Evolutionary conservation across 306 rosid genomes (phyloP).

Genomic region (Prunus mira): DNA sequence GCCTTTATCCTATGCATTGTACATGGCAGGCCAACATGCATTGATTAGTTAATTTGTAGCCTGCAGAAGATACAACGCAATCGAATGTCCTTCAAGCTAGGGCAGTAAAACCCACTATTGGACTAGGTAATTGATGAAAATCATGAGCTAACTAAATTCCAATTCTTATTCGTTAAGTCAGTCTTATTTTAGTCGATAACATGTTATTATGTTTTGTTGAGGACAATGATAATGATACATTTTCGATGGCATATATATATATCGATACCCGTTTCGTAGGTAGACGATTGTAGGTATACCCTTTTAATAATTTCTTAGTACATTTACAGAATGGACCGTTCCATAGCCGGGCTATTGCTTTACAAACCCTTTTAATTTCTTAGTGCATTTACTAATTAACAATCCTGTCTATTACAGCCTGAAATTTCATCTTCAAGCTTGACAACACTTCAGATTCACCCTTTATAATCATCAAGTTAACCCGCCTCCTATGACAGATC

Average conservation of each 20-base stretch:
- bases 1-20: not conserved
- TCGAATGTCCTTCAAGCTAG: not conserved
- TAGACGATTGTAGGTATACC: too few species aligned
- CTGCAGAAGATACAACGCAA: constrained; percentile 8
- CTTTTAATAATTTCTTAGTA: too few species aligned
- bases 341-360: too few species aligned
- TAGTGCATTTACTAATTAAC: not conserved
- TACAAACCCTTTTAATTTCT: too few species aligned
- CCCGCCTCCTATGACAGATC: not conserved
- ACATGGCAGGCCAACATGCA: not conserved
- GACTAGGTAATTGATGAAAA: not conserved
- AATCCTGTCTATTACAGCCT: not conserved
- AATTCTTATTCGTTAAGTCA: not conserved
- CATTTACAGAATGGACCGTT: not conserved
- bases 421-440: not conserved
- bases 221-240: too few species aligned
- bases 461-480: not conserved
- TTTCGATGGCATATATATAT: too few species aligned
- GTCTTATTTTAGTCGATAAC: too few species aligned
- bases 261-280: too few species aligned
- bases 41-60: not conserved
- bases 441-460: not conserved
- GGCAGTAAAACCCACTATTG: not conserved
- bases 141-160: not conserved
- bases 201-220: too few species aligned